Percentiles rank a stretch among this genome's conserved stretches.
phyloP scores from a whole-genome alignment of 228 moss, liverwort and hornwort genomes.

The Sphagnum magellanicum region DNA sequence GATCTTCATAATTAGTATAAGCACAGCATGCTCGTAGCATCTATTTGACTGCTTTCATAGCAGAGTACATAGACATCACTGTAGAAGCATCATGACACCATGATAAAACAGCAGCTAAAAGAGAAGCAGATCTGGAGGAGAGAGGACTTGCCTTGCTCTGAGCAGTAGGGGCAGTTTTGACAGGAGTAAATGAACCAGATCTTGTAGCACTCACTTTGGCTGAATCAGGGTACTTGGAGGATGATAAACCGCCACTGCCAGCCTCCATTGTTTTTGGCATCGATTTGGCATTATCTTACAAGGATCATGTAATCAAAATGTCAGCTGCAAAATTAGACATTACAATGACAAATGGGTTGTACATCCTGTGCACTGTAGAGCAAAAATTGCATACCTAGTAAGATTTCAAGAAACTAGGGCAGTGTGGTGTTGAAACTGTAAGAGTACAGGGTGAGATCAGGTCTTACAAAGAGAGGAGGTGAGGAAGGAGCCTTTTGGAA shows the following conservation, averaged over 20 bases:
- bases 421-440: too few relatives aligned
- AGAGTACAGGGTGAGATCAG: neutral
- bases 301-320: too few relatives aligned
- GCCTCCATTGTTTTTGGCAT: conserved; percentile 38
- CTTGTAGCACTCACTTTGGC: conserved; percentile 51
- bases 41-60: neutral
- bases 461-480: conserved; percentile 37
- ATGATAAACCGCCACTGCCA: conserved; percentile 16
- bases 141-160: conserved; percentile 17
- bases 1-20: too few relatives aligned
- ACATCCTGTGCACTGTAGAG: too few relatives aligned
- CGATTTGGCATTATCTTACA: conserved; percentile 36
- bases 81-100: neutral
- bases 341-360: too few relatives aligned
- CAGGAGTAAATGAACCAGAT: conserved; percentile 53
- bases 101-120: neutral
- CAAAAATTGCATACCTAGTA: too few relatives aligned
- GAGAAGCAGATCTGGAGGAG: neutral
- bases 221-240: conserved; percentile 48
- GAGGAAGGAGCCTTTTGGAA: conserved; percentile 54
- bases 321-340: too few relatives aligned
- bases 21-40: too few relatives aligned
- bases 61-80: neutral
- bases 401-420: too few relatives aligned
- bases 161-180: conserved; percentile 37